Evolutionary conservation across 805 yeast genomes (phyloP), one percentile per base, ranked within the genome.

Genomic region (Barnettozyma botsteinii): DNA sequence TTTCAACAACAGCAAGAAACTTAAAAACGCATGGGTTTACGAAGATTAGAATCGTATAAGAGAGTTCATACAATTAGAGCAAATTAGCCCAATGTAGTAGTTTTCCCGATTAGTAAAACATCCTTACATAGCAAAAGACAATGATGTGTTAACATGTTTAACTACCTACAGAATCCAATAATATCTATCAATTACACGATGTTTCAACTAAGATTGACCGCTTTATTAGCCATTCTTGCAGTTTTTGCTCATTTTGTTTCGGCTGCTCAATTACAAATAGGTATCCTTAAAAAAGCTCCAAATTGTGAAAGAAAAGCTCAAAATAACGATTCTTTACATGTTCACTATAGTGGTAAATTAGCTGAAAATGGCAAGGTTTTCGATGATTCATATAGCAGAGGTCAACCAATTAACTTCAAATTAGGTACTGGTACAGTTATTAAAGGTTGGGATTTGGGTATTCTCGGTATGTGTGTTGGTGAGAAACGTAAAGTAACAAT

Each of bases 401-500:
- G 76, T 12, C 52, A 60, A 33, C 96, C 97, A 33, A 67, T 88
- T 45, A 59, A 70, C 31, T 88, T 88, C 62, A 62, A 62, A n/a
- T 64, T 89, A 39, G 97, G 96, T 31, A 60, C 62, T 20, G 89
- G 94, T 5, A 81, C 75, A 53, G 96, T 88, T 24, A 88, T 88
- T 56, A 56, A 70, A 45, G 96, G 97, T 43, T 88, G 96, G 96
- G 97, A 88, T 48, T 77, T 81, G 62, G 96, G 96, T 31, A 65
- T 87, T 37, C 68, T 28, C 79, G 82, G 65, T 35, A 52, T 52
- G 94, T 88, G 97, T 63, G 67, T 85, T 59, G 96, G 96, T 33
- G 96, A 88, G 61, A 70, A 80, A 65, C 75, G 96, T 57, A 80
- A 73, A 50, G 68, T 88, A 51, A 74, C 77, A 22, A 85, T 89